Percentiles rank a stretch among this genome's conserved stretches.
Conservation (phyloP, 2,329 filamentous ascomycete genomes). For the Botrytis fabae region DNA sequence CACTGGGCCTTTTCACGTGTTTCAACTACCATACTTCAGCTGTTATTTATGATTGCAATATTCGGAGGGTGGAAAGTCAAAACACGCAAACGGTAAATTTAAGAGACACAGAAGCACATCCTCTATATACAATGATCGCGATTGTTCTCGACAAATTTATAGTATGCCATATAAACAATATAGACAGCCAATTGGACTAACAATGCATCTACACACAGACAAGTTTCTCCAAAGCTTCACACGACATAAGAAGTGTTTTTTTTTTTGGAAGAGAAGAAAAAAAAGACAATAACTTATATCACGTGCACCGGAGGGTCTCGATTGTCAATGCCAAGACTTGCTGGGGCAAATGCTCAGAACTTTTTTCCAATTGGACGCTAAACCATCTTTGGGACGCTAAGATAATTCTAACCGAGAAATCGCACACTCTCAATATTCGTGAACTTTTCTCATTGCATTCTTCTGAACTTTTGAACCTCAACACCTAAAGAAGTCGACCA, state of each 20-base stretch:
- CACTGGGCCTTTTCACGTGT: too few species aligned
- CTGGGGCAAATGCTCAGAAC: not conserved
- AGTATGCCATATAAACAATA: not conserved
- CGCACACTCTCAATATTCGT: slow-evolving; percentile 21
- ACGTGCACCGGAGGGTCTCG: not conserved
- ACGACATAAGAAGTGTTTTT: not conserved
- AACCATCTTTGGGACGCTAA: not conserved
- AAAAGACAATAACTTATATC: not conserved
- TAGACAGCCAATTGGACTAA: not conserved
- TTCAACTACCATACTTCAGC: not conserved
- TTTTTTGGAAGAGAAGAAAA: not conserved
- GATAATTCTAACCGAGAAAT: slow-evolving; percentile 15
- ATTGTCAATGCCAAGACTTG: not conserved
- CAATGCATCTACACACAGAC: not conserved
- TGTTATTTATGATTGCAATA: not conserved
- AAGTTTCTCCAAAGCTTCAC: not conserved
- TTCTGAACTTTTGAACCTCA: slow-evolving; percentile 25
- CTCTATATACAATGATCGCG: not conserved
- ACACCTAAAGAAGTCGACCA: slow-evolving; percentile 24
- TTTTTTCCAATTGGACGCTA: not conserved
- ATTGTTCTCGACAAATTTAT: not conserved
- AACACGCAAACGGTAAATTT: not conserved
- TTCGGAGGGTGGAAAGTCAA: not conserved
- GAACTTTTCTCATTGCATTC: slow-evolving; percentile 15
- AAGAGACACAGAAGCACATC: not conserved